phyloP scores from a whole-genome alignment of 202 grass and related monocot species.

The Saccharum hybrid region DNA sequence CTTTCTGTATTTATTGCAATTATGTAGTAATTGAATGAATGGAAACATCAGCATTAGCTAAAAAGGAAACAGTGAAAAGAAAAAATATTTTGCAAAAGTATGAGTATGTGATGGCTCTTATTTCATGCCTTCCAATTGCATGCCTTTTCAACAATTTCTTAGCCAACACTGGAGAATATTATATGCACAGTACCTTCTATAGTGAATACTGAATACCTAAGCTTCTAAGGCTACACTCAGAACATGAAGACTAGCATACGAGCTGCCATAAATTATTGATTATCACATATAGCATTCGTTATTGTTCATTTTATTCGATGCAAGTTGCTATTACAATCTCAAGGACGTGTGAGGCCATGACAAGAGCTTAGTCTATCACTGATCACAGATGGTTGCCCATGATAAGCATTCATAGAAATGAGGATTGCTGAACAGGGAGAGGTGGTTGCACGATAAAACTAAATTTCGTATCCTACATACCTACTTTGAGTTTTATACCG shows the following conservation, averaged over 20 bases:
- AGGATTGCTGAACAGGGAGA: not conserved
- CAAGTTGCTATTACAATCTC: not conserved
- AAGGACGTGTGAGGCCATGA: not conserved
- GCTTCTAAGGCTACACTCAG: not conserved
- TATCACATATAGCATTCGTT: not conserved
- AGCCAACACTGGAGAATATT: conserved; percentile 4
- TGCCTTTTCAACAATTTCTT: conserved; percentile 1
- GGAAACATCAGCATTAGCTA: conserved; percentile 9
- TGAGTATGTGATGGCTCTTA: conserved; percentile 1
- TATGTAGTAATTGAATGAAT: not conserved
- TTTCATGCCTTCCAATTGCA: not conserved
- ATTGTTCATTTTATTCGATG: conserved; percentile 7
- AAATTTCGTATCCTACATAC: not conserved
- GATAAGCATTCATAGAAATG: conserved; percentile 14
- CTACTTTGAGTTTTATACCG: not conserved
- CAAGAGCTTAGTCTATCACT: not conserved
- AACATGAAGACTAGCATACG: not conserved
- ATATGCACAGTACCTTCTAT: not conserved
- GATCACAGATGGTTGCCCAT: not conserved
- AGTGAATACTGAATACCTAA: not conserved
- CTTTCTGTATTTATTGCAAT: conserved; percentile 25
- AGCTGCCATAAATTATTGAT: not conserved
- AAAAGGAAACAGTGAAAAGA: not conserved
- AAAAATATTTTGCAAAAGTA: not conserved
- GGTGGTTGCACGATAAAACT: not conserved